phyloP scores from a whole-genome alignment of 495 filamentous ascomycete species.

The Penicillium macrosclerotiorum region DNA sequence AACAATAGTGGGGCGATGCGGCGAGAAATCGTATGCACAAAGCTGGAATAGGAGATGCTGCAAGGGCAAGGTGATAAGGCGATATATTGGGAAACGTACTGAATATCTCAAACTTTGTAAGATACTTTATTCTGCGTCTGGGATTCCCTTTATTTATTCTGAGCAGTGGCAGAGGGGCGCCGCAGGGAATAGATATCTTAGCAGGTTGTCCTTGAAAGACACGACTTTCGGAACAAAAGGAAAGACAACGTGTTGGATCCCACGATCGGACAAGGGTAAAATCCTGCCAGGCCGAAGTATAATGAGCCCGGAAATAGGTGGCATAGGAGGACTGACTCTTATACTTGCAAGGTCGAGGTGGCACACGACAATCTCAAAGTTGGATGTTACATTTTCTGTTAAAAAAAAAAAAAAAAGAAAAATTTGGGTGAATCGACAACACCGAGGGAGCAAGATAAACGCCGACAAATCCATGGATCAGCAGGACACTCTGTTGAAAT shows the following conservation, averaged over 20 bases:
- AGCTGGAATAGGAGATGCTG: conserved; percentile 1
- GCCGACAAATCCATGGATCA: conserved; percentile 6
- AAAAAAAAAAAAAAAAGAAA: background rate
- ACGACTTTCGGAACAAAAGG: conserved; percentile 10
- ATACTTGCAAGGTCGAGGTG: conserved; percentile 16
- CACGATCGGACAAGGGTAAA: conserved; percentile 15
- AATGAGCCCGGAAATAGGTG: conserved; percentile 15
- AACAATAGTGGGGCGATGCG: background rate
- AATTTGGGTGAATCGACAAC: background rate
- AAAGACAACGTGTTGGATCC: conserved; percentile 11
- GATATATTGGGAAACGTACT: no score
- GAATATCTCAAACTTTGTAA: no score
- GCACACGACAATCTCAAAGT: conserved; percentile 16
- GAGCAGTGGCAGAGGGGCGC: background rate
- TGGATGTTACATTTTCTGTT: conserved; percentile 16
- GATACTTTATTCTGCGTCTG: no score
- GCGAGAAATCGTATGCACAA: background rate
- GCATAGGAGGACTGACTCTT: conserved; percentile 15
- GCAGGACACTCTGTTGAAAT: conserved; percentile 10
- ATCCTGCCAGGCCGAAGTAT: conserved; percentile 22
- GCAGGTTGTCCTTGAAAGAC: conserved; percentile 2
- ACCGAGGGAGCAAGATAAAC: background rate
- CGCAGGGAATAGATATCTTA: conserved; percentile 2
- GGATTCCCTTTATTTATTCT: no score
- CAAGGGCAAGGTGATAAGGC: background rate